Evolutionary conservation across 768 basidiomycete species (phyloP), one percentile per base, ranked within the genome.

Genomic region (Tephrocybe rancida): DNA sequence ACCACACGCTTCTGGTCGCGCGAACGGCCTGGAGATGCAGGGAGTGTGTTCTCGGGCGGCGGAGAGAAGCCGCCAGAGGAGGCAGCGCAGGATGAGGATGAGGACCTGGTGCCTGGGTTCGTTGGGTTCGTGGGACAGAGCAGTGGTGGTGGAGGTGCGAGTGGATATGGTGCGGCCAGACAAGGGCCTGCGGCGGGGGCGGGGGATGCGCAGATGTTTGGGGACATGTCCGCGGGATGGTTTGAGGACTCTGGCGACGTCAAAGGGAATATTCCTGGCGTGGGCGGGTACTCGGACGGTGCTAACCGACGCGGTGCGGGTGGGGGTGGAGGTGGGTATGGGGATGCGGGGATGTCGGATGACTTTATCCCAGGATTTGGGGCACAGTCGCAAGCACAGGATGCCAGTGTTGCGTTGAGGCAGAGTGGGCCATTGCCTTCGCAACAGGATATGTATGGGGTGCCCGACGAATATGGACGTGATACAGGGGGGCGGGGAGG

Each of bases 1-100:
- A 98, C 97, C 5, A 97, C 96, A 5, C 84, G 95, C n/a, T 99
- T 98, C 80, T 98, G 97, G 96, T 87, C 88, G 44, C 84, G 96
- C 62, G 92, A 94, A 65, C 82, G 92, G 3, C 92, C 92, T 0
- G 90, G 92, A n/a, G 91, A 92, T 61, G 78, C 80, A 1, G 77
- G 81, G n/a, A 84, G 82, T 49, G 90, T 86, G 37, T 92, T 92
- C 68, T 84, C 84, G 0, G 87, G 84, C 7, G 90, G 88, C 5
- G 91, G 90, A 14, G 90, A 93, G 74, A 91, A 90, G 70, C 92
- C 92, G 11, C 88, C 89, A 0, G 88, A 87, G 61, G 73, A 81
- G 34, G 73, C 70, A 16, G 87, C 83, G 38, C 71, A 83, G 60
- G 88, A 92, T n/a, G 88, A 87, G 0, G 85, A 88, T 1, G 89